Evolutionary conservation across 148 eudicot genomes (phyloP).

Genomic region (Vaccinium vitisidaea): DNA sequence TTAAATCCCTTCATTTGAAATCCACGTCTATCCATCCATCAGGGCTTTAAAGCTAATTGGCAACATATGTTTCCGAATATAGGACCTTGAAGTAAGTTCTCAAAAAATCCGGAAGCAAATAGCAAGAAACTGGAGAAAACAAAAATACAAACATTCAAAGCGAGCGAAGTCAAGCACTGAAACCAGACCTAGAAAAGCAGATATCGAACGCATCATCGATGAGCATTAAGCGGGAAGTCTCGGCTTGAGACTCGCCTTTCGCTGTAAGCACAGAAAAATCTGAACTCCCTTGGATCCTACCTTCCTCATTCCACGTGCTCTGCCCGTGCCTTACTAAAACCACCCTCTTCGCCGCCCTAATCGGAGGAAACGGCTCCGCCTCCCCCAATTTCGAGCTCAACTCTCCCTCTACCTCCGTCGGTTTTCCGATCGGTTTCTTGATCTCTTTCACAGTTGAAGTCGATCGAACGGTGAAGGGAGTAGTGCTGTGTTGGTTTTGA

Average conservation of each 20-base stretch:
- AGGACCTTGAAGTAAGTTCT: too few species aligned
- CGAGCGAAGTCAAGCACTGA: not conserved
- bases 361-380: conserved; percentile 40
- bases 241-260: conserved; percentile 89
- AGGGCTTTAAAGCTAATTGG: too few species aligned
- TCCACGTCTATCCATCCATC: too few species aligned
- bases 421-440: conserved; percentile 7
- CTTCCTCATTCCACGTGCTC: conserved; percentile 99
- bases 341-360: conserved; percentile 73
- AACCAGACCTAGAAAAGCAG: conserved; percentile 74
- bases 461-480: conserved; percentile 25
- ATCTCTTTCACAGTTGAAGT: conserved; percentile 19
- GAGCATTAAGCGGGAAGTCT: conserved; percentile 83
- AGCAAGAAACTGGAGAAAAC: not conserved
- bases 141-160: not conserved
- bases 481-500: not conserved
- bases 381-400: not conserved
- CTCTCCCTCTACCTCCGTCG: conserved; percentile 12
- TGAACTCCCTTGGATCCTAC: conserved; percentile 93
- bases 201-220: conserved; percentile 73
- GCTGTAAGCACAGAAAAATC: conserved; percentile 72
- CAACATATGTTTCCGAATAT: too few species aligned
- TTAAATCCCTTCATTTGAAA: too few species aligned
- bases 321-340: conserved; percentile 93
- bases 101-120: not conserved